Conservation (phyloP, 1,139 yeast species). For the Hyphopichia khmerensis region DNA sequence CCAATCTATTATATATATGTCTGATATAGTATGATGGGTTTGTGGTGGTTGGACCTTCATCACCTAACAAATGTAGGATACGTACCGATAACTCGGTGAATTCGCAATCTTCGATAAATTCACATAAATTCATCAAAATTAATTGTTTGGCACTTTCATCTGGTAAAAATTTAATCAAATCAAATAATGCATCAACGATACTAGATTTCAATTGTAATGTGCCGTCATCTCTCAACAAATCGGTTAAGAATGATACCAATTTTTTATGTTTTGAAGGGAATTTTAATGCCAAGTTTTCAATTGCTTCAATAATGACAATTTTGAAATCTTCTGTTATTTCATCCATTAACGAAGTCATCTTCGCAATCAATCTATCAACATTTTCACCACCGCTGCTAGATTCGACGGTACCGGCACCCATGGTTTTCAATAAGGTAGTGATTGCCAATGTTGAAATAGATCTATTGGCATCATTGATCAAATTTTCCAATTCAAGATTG, state of each 20-base stretch:
- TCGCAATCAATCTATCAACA: slow-evolving; percentile 85
- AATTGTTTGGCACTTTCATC: slow-evolving; percentile 69
- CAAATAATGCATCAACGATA: slow-evolving; percentile 87
- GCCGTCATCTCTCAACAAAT: slow-evolving; percentile 88
- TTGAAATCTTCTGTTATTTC: slow-evolving; percentile 96
- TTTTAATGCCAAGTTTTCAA: slow-evolving; percentile 85
- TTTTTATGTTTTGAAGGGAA: slow-evolving; percentile 89
- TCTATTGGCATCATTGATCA: slow-evolving; percentile 86
- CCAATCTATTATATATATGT: slow-evolving; percentile 95
- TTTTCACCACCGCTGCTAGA: slow-evolving; percentile 51
- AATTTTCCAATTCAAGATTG: slow-evolving; percentile 77
- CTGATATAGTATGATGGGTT: slow-evolving; percentile 92
- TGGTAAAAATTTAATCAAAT: slow-evolving; percentile 84
- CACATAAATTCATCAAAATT: slow-evolving; percentile 88
- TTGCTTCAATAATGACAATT: slow-evolving; percentile 91
- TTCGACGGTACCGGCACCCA: slow-evolving; percentile 62
- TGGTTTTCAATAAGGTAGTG: slow-evolving; percentile 92
- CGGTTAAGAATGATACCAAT: slow-evolving; percentile 79
- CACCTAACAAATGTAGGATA: slow-evolving; percentile 86
- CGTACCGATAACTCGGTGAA: slow-evolving; percentile 90
- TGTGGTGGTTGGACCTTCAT: slow-evolving; percentile 85
- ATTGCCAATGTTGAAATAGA: slow-evolving; percentile 98
- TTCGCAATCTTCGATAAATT: slow-evolving; percentile 97
- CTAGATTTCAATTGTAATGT: slow-evolving; percentile 80
- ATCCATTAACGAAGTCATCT: slow-evolving; percentile 85